phyloP scores from a whole-genome alignment of 257 asterid genomes.

The Scutellaria baicalensis region DNA sequence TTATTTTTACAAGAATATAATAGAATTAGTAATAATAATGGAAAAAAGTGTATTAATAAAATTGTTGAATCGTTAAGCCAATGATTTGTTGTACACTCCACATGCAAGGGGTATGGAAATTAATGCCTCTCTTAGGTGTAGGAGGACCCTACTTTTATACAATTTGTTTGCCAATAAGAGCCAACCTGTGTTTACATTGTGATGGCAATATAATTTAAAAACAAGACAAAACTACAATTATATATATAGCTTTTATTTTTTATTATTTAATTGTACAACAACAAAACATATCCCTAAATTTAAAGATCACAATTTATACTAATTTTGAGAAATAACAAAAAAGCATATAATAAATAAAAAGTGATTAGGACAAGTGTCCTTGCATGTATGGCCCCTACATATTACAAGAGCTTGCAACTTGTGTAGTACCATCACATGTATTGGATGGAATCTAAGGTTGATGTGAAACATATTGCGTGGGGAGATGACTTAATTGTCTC shows the following conservation, averaged over 20 bases:
- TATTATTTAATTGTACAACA: too few relatives aligned
- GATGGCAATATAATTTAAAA: not conserved
- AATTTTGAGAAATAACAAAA: not conserved
- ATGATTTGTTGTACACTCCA: slow-evolving; percentile 12
- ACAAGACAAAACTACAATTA: not conserved
- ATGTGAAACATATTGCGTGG: slow-evolving; percentile 2
- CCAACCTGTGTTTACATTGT: not conserved
- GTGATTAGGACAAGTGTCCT: not conserved
- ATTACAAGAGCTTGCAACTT: not conserved
- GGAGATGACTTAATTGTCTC: not conserved
- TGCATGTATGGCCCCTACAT: not conserved
- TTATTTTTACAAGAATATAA: too few relatives aligned
- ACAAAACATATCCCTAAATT: too few relatives aligned
- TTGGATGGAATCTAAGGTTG: not conserved
- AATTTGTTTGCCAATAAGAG: not conserved
- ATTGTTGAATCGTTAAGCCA: not conserved
- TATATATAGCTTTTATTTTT: too few relatives aligned
- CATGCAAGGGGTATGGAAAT: slow-evolving; percentile 14
- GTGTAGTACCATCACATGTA: slow-evolving; percentile 11
- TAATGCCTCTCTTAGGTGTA: slow-evolving; percentile 7
- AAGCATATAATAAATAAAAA: not conserved
- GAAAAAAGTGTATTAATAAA: not conserved
- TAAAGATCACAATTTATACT: not conserved
- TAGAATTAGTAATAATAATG: too few relatives aligned
- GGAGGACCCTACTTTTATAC: slow-evolving; percentile 6